Conservation (phyloP, 352 stramenopile genomes). For the Elongisporangium anandrum region DNA sequence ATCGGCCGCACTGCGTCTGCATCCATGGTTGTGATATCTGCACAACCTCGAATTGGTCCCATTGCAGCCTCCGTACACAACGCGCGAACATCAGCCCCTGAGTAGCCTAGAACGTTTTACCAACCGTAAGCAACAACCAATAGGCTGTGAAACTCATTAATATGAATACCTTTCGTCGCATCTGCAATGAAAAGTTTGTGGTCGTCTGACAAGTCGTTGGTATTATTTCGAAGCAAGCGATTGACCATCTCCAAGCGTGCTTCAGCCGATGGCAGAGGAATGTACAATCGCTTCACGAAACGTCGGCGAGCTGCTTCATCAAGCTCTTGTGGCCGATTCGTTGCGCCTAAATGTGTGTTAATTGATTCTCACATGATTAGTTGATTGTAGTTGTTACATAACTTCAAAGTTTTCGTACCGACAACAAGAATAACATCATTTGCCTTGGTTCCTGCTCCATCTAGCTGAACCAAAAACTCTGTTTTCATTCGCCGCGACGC, state of each 20-base stretch:
- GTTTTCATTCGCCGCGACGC: conserved; percentile 97
- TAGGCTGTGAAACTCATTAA: conserved; percentile 2
- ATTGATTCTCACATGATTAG: neutral
- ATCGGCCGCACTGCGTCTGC: conserved; percentile 92
- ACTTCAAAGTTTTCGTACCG: conserved; percentile 43
- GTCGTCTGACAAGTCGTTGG: conserved; percentile 79
- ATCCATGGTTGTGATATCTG: conserved; percentile 87
- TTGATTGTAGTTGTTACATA: neutral
- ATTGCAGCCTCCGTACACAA: conserved; percentile 98
- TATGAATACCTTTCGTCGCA: conserved; percentile 57
- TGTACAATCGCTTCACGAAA: conserved; percentile 98
- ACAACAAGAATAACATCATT: conserved; percentile 90
- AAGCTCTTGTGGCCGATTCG: conserved; percentile 96
- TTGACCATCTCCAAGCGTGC: conserved; percentile 88
- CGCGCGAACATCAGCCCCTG: conserved; percentile 96
- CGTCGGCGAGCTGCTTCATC: conserved; percentile 95
- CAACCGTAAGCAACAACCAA: neutral
- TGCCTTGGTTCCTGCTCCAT: conserved; percentile 91
- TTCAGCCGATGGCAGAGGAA: conserved; percentile 90
- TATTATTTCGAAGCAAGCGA: conserved; percentile 92
- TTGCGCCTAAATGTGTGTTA: conserved; percentile 71
- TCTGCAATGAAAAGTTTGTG: conserved; percentile 89
- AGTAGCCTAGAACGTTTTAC: conserved; percentile 81
- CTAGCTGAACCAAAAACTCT: conserved; percentile 98
- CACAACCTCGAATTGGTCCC: conserved; percentile 90